Conservation (phyloP, 306 rosid species). For the Fragaria ananassa region DNA sequence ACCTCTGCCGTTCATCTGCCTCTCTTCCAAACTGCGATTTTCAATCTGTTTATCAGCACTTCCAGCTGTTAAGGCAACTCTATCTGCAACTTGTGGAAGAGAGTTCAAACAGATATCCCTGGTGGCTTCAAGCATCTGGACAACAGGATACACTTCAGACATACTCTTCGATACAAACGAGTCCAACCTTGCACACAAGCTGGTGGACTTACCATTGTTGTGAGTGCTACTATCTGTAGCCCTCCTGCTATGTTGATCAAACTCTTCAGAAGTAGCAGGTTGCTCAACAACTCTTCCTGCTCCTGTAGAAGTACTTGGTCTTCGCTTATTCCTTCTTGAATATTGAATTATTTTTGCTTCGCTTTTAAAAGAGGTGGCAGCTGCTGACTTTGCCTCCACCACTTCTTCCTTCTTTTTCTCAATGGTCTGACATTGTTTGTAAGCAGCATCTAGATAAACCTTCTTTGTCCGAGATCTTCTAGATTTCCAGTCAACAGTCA, state of each 20-base stretch:
- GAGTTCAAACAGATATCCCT: slow-evolving; percentile 18
- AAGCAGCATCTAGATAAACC: slow-evolving; percentile 26
- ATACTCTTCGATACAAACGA: slow-evolving; percentile 31
- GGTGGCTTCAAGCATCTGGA: slow-evolving; percentile 32
- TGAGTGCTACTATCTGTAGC: slow-evolving; percentile 23
- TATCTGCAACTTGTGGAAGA: slow-evolving; percentile 28
- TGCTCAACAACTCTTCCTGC: slow-evolving; percentile 26
- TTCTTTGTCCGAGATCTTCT: slow-evolving; percentile 75
- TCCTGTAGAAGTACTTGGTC: slow-evolving; percentile 37
- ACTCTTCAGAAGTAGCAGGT: slow-evolving; percentile 32
- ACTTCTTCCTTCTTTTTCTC: slow-evolving; percentile 48
- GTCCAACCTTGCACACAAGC: slow-evolving; percentile 30
- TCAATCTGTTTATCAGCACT: slow-evolving; percentile 31
- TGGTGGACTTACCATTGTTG: slow-evolving; percentile 35
- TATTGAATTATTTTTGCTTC: slow-evolving; percentile 63
- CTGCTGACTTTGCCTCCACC: slow-evolving; percentile 28
- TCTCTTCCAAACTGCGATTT: slow-evolving; percentile 30
- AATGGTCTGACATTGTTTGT: slow-evolving; percentile 34
- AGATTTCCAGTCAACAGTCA: slow-evolving; percentile 59
- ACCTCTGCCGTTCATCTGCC: slow-evolving; percentile 25
- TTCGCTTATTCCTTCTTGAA: slow-evolving; percentile 74
- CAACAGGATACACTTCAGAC: slow-evolving; percentile 40
- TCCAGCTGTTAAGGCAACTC: slow-evolving; percentile 22
- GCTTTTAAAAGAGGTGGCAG: slow-evolving; percentile 27
- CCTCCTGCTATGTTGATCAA: slow-evolving; percentile 26